Conservation (phyloP, 2,329 filamentous ascomycete genomes). For the Cladosporium halotolerans region DNA sequence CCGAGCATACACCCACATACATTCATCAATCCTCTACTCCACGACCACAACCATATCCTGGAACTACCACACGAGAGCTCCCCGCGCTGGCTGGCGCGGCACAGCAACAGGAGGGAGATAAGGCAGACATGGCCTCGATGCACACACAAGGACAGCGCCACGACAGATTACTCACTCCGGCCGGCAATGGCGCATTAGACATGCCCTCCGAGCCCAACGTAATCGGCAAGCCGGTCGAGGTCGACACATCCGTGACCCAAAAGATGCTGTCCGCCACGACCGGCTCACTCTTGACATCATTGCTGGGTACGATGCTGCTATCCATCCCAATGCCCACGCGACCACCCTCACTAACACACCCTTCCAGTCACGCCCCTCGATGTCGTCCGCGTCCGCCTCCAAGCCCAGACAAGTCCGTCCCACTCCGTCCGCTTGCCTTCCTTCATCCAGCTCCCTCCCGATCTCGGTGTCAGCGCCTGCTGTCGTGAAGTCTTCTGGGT, state of each 20-base stretch:
- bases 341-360: constrained; percentile 6
- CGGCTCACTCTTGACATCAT: constrained; percentile 81
- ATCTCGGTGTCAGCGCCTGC: constrained; percentile 87
- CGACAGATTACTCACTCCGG: constrained; percentile 29
- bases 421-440: constrained; percentile 46
- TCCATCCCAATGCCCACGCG: neutral
- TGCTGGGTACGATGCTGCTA: constrained; percentile 63
- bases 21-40: neutral
- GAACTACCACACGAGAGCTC: constrained; percentile 9
- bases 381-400: constrained; percentile 88
- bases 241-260: constrained; percentile 73
- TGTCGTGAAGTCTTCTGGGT: constrained; percentile 97
- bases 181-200: constrained; percentile 14
- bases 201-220: constrained; percentile 16
- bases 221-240: constrained; percentile 32
- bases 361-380: constrained; percentile 84
- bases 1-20: neutral
- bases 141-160: constrained; percentile 33
- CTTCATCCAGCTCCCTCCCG: constrained; percentile 67
- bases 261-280: constrained; percentile 93
- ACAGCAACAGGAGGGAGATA: constrained; percentile 13
- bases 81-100: constrained; percentile 15
- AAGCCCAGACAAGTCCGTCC: constrained; percentile 64
- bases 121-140: constrained; percentile 16
- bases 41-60: neutral